Conservation (phyloP, 176 grass and related monocot genomes). For the Themeda triandra region DNA sequence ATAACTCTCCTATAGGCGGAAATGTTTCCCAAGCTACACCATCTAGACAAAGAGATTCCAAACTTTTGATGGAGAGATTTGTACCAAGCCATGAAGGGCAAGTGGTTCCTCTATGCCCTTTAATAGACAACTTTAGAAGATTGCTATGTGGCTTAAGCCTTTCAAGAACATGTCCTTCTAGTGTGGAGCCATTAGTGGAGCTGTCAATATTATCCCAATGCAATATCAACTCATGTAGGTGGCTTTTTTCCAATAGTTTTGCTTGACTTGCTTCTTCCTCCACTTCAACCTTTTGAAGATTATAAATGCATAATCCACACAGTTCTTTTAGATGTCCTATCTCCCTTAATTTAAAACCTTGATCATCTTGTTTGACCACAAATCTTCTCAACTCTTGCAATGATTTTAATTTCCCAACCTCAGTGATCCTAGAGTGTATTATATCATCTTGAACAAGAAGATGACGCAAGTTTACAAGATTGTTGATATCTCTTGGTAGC, state of each 20-base stretch:
- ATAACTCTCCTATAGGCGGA: no score
- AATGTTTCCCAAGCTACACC: background rate
- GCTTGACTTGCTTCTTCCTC: background rate
- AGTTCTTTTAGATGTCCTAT: background rate
- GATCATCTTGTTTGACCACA: background rate
- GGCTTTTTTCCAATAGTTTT: background rate
- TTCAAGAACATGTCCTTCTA: background rate
- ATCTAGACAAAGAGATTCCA: background rate
- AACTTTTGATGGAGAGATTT: background rate
- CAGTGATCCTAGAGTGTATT: background rate
- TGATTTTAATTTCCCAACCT: background rate
- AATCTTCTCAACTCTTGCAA: background rate
- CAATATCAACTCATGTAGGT: background rate
- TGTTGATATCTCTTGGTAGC: background rate
- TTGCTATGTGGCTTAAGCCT: background rate
- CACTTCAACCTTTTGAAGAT: background rate
- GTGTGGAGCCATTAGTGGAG: rapidly evolving
- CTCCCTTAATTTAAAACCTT: background rate
- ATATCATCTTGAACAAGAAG: background rate
- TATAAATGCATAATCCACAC: background rate
- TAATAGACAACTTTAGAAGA: background rate
- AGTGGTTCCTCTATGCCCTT: background rate
- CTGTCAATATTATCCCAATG: rapidly evolving
- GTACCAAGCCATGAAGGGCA: background rate
- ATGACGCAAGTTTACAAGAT: background rate